A percentile compares a stretch with the other conserved stretches of the same genome.
Conservation (phyloP, 2,329 filamentous ascomycete genomes). For the Madurella mycetomatis region DNA sequence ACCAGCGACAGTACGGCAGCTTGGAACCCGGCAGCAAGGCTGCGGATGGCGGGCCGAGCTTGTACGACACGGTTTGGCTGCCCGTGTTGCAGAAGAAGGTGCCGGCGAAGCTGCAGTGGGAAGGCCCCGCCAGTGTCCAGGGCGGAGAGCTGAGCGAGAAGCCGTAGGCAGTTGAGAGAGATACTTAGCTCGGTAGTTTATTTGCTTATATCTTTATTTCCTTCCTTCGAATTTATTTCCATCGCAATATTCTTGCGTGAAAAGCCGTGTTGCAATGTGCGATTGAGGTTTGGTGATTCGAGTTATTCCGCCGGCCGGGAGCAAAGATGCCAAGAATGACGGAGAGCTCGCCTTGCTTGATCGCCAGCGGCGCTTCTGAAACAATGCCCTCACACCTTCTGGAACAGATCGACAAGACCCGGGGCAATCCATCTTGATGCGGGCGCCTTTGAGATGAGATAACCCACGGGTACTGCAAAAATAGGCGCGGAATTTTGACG, state of each 20-base stretch:
- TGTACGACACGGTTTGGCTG: constrained; percentile 45
- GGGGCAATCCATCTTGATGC: not conserved
- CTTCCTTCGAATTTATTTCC: too few relatives aligned
- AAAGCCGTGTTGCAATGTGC: not conserved
- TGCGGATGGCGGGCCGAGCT: constrained; percentile 37
- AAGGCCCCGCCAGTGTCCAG: constrained; percentile 30
- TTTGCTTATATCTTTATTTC: not conserved
- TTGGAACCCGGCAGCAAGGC: constrained; percentile 45
- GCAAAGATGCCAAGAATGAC: not conserved
- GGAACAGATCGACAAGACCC: constrained; percentile 20
- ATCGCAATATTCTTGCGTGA: not conserved
- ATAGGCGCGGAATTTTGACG: too few relatives aligned
- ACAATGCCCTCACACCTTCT: constrained; percentile 22
- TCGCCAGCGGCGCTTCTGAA: constrained; percentile 15
- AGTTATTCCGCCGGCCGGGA: not conserved
- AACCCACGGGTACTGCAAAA: too few relatives aligned
- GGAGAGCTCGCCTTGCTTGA: not conserved
- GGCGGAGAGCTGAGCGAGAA: constrained; percentile 16
- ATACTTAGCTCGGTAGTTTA: not conserved
- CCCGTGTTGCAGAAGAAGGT: constrained; percentile 41
- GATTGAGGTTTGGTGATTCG: not conserved
- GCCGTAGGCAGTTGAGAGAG: constrained; percentile 1
- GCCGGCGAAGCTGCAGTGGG: constrained; percentile 38
- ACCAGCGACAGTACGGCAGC: constrained; percentile 39
- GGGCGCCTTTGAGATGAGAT: too few relatives aligned